Base-by-base conservation (phyloP, 2,329 filamentous ascomycete species). In the Hyphodiscus sp. region DNA sequence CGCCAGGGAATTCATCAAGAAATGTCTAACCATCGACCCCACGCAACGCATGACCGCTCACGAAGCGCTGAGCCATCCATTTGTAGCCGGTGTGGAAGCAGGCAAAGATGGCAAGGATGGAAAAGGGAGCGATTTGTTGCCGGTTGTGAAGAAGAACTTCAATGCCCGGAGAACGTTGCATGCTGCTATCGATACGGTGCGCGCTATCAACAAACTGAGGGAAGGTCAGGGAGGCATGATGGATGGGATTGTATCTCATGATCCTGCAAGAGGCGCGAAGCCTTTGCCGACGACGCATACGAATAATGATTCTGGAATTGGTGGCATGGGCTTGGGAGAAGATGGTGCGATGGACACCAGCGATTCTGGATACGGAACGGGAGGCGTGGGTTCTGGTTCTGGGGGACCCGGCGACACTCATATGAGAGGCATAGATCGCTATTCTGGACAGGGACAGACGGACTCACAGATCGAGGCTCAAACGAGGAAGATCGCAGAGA, bases 1-100 rank as follows among this genome's bases (percentile, higher is more conserved):
- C 47, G 89, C 92, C 43, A 88, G 95, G 65, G 88, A 95, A 63
- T 99, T 99, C 71, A 96, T 99, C 73, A 84, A 86, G 63, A 81
- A 84, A 59, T 99, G 94, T 68, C 78, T 99, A 51, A 97, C 94
- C 41, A 87, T 96, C 67, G 91, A 97, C 68, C 88, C 91, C 1
- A 80, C 80, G 54, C 81, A 84, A 62, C 89, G 94, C 63, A 94
- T 97, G 81, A 96, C 92, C 1, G 87, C 92, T 9, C 91, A 97
- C 71, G 88, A 85, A 66, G 83, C 83, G 23, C 76, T 87, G 30
- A 78, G 81, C 58, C 83, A 87, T 63, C 76, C 81, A 41, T 87
- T 87, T 68, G 78, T 86, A 15, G 76, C 80, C 7, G 78, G 77
- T 52, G 72, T 75, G 41, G 67, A 71, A 33, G 68, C 66, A 26